These are phyloP conservation scores for Aspergillus thermomutatus DNA, from an alignment of 2,329 filamentous ascomycete genomes.

Conservation along the genomic window DNA sequence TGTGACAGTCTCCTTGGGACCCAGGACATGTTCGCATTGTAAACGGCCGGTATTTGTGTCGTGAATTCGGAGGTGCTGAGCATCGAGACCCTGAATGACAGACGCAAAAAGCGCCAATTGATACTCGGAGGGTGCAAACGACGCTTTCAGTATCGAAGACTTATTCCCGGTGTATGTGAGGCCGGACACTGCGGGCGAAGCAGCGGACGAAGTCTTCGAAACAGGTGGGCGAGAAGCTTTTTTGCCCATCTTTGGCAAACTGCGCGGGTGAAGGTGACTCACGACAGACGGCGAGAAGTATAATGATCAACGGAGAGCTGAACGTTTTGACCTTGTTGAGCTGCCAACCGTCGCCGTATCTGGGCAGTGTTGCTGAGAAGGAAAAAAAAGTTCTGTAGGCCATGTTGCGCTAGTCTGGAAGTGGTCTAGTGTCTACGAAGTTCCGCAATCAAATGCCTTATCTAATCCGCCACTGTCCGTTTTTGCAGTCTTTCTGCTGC, in stretches of 20 bases:
- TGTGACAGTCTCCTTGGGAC: conserved; percentile 46
- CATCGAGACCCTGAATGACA: conserved; percentile 52
- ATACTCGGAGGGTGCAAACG: conserved; percentile 50
- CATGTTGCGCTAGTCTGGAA: conserved; percentile 29
- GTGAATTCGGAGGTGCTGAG: conserved; percentile 52
- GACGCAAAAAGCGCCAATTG: conserved; percentile 53
- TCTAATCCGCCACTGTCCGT: conserved; percentile 28
- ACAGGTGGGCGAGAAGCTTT: conserved; percentile 42
- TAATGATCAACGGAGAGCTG: neutral
- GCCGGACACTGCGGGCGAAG: conserved; percentile 35
- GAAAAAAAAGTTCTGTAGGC: conserved; percentile 44
- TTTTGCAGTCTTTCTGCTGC: neutral
- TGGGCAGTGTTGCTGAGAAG: conserved; percentile 28
- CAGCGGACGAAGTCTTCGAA: conserved; percentile 44
- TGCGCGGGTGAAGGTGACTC: conserved; percentile 1
- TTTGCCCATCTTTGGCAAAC: conserved; percentile 41
- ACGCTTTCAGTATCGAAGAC: conserved; percentile 48
- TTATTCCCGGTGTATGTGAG: conserved; percentile 38
- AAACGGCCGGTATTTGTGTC: conserved; percentile 49
- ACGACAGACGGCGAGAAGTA: neutral
- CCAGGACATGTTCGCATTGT: conserved; percentile 49
- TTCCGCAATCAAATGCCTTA: conserved; percentile 22
- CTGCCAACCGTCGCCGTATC: conserved; percentile 22
- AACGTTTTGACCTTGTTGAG: conserved; percentile 19
- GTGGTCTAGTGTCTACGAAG: conserved; percentile 21